phyloP scores from a whole-genome alignment of 176 grass and related monocot genomes.

The Oryza brachyantha region DNA sequence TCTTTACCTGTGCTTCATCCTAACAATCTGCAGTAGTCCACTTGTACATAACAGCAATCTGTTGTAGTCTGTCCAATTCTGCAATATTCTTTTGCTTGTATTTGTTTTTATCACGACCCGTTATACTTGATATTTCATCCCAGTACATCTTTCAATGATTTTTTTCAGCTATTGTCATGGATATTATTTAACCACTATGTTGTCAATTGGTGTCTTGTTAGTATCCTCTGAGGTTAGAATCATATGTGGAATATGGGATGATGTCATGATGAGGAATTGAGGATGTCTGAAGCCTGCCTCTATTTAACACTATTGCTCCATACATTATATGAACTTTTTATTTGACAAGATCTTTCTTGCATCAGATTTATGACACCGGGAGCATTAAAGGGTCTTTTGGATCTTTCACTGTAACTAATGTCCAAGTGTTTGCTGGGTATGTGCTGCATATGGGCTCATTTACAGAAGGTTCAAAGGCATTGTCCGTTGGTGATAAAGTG shows the following conservation, averaged over 20 bases:
- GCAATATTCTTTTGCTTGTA: background rate
- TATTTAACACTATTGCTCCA: too few species aligned
- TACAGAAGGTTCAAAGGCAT: constrained; percentile 40
- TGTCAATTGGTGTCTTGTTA: background rate
- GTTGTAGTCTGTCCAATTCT: background rate
- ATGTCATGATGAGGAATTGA: too few species aligned
- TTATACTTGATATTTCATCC: background rate
- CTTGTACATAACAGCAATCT: background rate
- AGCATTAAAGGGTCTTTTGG: constrained; percentile 81
- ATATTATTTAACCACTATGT: background rate
- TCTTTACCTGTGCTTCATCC: background rate
- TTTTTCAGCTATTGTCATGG: constrained; percentile 16
- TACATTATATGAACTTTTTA: background rate
- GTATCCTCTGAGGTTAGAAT: too few species aligned
- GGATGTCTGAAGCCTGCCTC: too few species aligned
- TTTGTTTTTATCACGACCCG: background rate
- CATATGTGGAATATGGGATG: too few species aligned
- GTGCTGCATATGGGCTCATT: constrained; percentile 83
- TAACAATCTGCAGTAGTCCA: background rate
- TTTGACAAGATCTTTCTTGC: constrained; percentile 9
- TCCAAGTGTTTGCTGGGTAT: constrained; percentile 90
- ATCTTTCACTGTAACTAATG: constrained; percentile 79
- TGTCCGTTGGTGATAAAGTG: constrained; percentile 67
- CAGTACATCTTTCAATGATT: background rate
- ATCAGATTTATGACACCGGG: constrained; percentile 85